Conservation (phyloP, 768 basidiomycete species). For the Phaffia tasmanica region DNA sequence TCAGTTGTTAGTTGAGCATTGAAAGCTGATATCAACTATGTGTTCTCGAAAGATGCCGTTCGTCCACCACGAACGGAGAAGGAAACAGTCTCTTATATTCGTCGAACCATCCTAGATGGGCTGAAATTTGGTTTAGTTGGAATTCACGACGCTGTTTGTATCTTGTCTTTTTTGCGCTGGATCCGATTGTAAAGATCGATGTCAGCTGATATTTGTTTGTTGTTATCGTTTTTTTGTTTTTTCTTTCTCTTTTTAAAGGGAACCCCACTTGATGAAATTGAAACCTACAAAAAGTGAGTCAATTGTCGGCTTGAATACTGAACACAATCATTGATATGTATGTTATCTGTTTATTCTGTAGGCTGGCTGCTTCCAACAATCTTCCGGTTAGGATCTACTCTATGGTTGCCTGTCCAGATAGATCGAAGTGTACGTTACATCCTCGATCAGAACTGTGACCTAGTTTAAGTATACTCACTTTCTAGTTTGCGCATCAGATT, state of each 20-base stretch:
- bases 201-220: constrained; percentile 30
- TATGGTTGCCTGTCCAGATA: constrained; percentile 36
- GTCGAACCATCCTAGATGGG: constrained; percentile 51
- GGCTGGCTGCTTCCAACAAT: constrained; percentile 51
- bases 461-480: constrained; percentile 46
- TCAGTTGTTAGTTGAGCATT: neutral
- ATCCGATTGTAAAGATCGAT: neutral
- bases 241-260: constrained; percentile 41
- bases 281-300: too few species aligned
- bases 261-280: too few species aligned
- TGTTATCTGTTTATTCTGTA: too few species aligned
- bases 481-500: constrained; percentile 19
- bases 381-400: constrained; percentile 51
- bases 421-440: constrained; percentile 43
- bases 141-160: constrained; percentile 62
- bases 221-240: neutral
- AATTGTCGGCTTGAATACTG: too few species aligned
- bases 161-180: too few species aligned
- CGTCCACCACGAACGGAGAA: constrained; percentile 54
- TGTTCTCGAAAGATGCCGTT: constrained; percentile 47
- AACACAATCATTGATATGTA: too few species aligned
- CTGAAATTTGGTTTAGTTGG: constrained; percentile 69
- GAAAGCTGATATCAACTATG: neutral
- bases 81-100: too few species aligned
- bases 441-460: constrained; percentile 48